Base-by-base conservation (phyloP, 257 asterid species). In the Salvia miltiorrhiza region DNA sequence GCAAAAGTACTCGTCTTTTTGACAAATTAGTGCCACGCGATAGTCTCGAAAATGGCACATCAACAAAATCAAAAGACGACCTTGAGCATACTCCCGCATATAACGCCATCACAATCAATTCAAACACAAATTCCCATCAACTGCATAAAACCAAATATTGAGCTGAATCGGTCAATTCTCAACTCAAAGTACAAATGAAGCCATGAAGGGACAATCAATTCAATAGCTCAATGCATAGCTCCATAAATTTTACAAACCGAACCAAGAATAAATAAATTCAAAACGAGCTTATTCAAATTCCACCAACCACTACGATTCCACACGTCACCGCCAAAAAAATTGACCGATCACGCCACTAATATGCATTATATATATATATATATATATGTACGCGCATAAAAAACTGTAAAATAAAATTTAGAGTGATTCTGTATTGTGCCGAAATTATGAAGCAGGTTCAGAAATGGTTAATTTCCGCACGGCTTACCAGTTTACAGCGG, bases 21-120 rank as follows among this genome's bases (percentile, higher is more conserved):
- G 77, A 77, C 76, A 70, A 81, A 84, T 78, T 69, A 65, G 68
- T 44, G 52, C 39, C n/a, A 73, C 67, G 11, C 0, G 68, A 63
- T 7, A 48, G 62, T 26, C 79, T 73, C 66, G 63, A 13, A 65
- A 73, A 78, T 30, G 85, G 81, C 57, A 74, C 48, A 45, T 88
- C 90, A 65, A 67, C 75, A 54, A 69, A 79, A 59, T 88, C 90
- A 58, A 86, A 78, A 16, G 75, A 75, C 19, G 89, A 78, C 70
- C 87, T 70, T 14, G 85, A 78, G 78, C 82, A 70, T 14, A 86
- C 74, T 64, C 90, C 95, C 40, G 82, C 11, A 32, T 73, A 73
- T 20, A 78, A 56, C 75, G 90, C 92, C 96, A 88, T 86, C 78
- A 62, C 67, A 48, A 72, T 65, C 21, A 8, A 9, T 48, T 64